Evolutionary conservation across 2,329 filamentous ascomycete genomes (phyloP), one percentile per base, ranked within the genome.

Genomic region (Thielaviopsis populi): DNA sequence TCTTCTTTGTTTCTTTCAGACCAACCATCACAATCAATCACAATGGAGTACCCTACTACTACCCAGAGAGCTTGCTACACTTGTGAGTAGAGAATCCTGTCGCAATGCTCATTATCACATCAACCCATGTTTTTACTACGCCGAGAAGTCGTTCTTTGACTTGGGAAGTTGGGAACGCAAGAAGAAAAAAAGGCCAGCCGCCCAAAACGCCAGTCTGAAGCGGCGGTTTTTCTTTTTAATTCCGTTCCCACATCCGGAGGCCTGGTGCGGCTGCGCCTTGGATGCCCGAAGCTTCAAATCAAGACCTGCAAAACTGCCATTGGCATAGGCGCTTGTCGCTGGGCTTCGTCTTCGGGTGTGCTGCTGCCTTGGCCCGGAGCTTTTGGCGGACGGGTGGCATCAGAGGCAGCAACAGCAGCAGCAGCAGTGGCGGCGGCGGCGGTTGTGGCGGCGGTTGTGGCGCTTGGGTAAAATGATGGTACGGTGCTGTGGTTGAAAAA

Each of bases 61-160:
- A 65, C 62, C 65, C 75, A 74, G 68, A 77, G 78, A 70, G 75
- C 77, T 68, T 81, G 79, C 75, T 81, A 80, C 72, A 78, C 75
- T 69, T 79, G 77, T 79, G 70, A 77, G 77, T 76, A 62, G 58
- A 62, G 59, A 66, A 63, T 66, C 64, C 61, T 56, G 61, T 63
- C 58, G 56, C 64, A 63, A 63, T 60, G 40, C 62, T 54, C 37
- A 63, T 27, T 41, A 48, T 54, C 40, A 42, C 10, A 10, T 37
- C 53, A 56, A 37, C 53, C 53, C 53, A 37, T 56, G 53, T 56
- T 56, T 37, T 56, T 54, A 27, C 10, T 50, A 24, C 46, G 46
- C 46, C 46, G 46, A 27, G 11, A 27, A 50, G 46, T 27, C 22
- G 11, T 22, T 27, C 24, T 50, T 11, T 37, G 24, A 15, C 53